phyloP scores from a whole-genome alignment of 305 asterid genomes.

The Lippia alba region DNA sequence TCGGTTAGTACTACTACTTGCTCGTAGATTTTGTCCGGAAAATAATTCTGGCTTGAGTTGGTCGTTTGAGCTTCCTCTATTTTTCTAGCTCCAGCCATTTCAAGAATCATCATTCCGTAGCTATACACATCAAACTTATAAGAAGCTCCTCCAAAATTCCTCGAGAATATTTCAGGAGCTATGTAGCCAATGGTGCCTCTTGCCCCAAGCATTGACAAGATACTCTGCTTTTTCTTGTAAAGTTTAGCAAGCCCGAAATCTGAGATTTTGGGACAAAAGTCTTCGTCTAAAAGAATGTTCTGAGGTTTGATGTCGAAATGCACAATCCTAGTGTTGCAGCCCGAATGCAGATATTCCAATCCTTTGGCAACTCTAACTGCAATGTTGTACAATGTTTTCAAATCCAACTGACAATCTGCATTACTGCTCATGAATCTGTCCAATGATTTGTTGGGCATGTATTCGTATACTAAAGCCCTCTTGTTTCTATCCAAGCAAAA shows the following conservation, averaged over 20 bases:
- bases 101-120: conserved; percentile 61
- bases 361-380: too few species aligned
- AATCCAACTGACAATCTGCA: not conserved
- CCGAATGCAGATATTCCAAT: too few species aligned
- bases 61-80: conserved; percentile 17
- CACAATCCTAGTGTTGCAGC: too few species aligned
- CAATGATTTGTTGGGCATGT: too few species aligned
- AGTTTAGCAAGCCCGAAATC: conserved; percentile 50
- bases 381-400: too few species aligned
- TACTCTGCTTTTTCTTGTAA: conserved; percentile 42
- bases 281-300: too few species aligned
- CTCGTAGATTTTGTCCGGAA: conserved; percentile 52
- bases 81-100: conserved; percentile 51
- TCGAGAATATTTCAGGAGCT: conserved; percentile 50
- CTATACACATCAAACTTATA: conserved; percentile 57
- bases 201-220: conserved; percentile 36
- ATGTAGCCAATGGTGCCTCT: conserved; percentile 57
- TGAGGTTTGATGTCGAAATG: too few species aligned
- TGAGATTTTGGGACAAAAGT: too few species aligned
- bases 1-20: conserved; percentile 27
- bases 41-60: conserved; percentile 43
- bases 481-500: too few species aligned
- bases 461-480: too few species aligned
- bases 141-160: conserved; percentile 48
- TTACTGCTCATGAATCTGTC: not conserved